A percentile compares a stretch with the other conserved stretches of the same genome.
Evolutionary conservation across 805 yeast genomes (phyloP).

Genomic region (Ogataea allantospora): DNA sequence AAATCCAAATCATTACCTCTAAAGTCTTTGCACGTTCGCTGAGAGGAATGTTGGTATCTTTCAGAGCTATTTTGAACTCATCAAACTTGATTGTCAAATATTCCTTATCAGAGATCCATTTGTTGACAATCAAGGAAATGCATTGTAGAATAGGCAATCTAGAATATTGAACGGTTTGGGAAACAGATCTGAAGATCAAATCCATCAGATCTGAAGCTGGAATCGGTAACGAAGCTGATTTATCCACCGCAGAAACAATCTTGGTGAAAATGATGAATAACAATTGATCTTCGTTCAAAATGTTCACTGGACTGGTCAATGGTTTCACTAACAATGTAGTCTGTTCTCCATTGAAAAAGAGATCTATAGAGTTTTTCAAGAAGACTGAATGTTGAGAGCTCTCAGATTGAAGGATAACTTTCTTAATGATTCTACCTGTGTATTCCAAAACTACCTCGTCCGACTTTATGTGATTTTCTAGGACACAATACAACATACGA

Average conservation of each 20-base stretch:
- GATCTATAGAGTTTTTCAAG: slow-evolving; percentile 35
- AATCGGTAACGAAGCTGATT: slow-evolving; percentile 30
- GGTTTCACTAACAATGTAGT: slow-evolving; percentile 17
- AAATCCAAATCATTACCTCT: slow-evolving; percentile 66
- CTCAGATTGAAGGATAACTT: slow-evolving; percentile 40
- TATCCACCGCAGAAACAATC: slow-evolving; percentile 53
- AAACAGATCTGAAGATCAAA: slow-evolving; percentile 16
- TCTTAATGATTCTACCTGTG: slow-evolving; percentile 41
- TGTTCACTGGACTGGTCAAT: slow-evolving; percentile 18
- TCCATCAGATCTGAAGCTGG: slow-evolving; percentile 18
- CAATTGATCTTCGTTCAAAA: slow-evolving; percentile 31
- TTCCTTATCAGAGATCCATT: slow-evolving; percentile 38
- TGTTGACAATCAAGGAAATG: slow-evolving; percentile 55
- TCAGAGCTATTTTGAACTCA: slow-evolving; percentile 1
- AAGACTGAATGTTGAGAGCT: slow-evolving; percentile 45
- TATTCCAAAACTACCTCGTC: slow-evolving; percentile 36
- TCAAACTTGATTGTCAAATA: slow-evolving; percentile 17
- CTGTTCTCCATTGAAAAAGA: slow-evolving; percentile 35
- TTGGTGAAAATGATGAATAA: slow-evolving; percentile 43
- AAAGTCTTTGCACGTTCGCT: slow-evolving; percentile 32
- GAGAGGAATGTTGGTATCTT: slow-evolving; percentile 2
- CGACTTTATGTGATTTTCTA: slow-evolving; percentile 11
- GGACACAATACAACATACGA: slow-evolving; percentile 29
- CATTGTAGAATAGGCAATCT: slow-evolving; percentile 58
- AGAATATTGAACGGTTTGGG: slow-evolving; percentile 28